A percentile compares a stretch with the other conserved stretches of the same genome.
These are phyloP conservation scores for Austroboletus rostrupii DNA, from an alignment of 1,284 basidiomycete genomes.

Conservation along the genomic window DNA sequence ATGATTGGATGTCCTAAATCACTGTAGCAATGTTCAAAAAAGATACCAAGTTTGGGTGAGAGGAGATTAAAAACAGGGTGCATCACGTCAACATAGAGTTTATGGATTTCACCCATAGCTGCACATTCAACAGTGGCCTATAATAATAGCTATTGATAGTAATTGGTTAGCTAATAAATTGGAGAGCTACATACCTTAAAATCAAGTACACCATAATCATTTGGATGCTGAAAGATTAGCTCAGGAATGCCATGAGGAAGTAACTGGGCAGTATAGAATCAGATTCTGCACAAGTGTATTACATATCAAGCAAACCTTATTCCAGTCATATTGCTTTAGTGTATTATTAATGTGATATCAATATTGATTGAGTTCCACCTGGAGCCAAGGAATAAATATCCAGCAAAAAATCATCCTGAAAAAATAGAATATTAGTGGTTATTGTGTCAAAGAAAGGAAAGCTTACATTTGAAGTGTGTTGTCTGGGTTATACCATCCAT, in stretches of 20 bases:
- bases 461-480: neutral
- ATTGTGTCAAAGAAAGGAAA: neutral
- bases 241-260: neutral
- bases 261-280: neutral
- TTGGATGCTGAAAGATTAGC: neutral
- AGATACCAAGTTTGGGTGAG: neutral
- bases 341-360: conserved; percentile 13
- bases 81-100: neutral
- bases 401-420: conserved; percentile 3
- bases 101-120: neutral
- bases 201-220: neutral
- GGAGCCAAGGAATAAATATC: conserved; percentile 17
- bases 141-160: neutral
- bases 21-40: neutral
- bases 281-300: neutral
- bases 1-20: neutral
- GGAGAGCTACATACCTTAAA: neutral
- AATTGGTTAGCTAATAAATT: neutral
- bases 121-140: neutral
- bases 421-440: neutral
- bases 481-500: neutral
- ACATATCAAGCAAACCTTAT: conserved; percentile 10
- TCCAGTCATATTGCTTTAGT: conserved; percentile 7
- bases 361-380: conserved; percentile 21
- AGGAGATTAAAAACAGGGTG: no score